A percentile compares a stretch with the other conserved stretches of the same genome.
These are phyloP conservation scores for Alopecurus myosuroides DNA, from an alignment of 176 grass and related monocot species.

Conservation along the genomic window DNA sequence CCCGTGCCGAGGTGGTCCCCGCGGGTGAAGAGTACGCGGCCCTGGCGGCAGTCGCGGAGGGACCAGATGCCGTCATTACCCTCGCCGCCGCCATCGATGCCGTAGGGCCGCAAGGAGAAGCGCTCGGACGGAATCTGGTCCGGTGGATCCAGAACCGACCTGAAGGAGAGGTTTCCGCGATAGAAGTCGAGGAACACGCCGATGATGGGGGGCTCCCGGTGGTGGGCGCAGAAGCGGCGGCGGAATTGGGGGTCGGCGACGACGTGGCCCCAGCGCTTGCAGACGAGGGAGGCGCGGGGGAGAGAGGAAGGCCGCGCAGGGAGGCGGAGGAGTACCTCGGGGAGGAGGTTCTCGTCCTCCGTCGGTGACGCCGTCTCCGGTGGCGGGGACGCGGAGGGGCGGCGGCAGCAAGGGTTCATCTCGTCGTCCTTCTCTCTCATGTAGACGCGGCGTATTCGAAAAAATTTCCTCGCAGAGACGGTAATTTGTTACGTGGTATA, in stretches of 20 bases:
- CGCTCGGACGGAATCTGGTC: background rate
- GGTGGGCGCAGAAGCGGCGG: conserved; percentile 9
- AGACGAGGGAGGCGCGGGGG: background rate
- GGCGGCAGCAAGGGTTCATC: background rate
- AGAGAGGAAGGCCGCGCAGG: background rate
- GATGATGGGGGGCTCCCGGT: conserved; percentile 7
- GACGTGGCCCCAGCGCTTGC: background rate
- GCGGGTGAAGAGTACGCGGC: background rate
- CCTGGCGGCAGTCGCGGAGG: conserved; percentile 19
- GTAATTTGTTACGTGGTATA: too few relatives aligned
- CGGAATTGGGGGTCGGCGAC: background rate
- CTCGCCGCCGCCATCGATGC: background rate
- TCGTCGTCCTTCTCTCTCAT: background rate
- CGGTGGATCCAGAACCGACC: background rate
- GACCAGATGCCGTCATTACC: background rate
- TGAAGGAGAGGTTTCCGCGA: background rate
- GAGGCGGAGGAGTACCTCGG: conserved; percentile 21
- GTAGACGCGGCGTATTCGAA: background rate
- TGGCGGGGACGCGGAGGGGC: background rate
- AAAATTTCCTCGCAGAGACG: background rate
- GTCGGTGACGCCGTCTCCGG: background rate
- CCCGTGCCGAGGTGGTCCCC: background rate
- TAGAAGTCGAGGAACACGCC: conserved; percentile 1
- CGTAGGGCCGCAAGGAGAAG: background rate
- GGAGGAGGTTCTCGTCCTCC: conserved; percentile 2